Evolutionary conservation across 2,329 filamentous ascomycete genomes (phyloP), one percentile per base, ranked within the genome.

Genomic region (Aspergillus tanneri): DNA sequence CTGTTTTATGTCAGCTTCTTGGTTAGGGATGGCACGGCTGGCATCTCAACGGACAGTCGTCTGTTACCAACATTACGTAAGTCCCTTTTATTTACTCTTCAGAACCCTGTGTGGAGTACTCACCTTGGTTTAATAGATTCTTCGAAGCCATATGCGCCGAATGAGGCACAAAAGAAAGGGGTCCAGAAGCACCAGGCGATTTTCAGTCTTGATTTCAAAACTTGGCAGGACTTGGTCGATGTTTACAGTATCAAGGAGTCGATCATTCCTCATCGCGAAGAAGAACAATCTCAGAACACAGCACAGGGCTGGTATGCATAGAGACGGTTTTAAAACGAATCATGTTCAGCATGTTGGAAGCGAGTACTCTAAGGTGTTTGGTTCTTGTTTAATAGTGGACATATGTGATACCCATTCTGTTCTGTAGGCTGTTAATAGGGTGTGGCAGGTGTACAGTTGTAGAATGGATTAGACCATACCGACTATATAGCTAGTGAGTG

Each of bases 1-100:
- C 77, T 99, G 60, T 99, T 99, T 69, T 97, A 97, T 66, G 82
- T 96, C 58, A 95, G 89, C 65, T 99, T 99, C 64, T 73, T 99
- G 52, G 90, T 97, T 50, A 84, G 88, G 49, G 93, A 99, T 70
- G 90, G 90, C 9, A 83, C 81, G 50, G 81, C 90, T 5, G 83
- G 82, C 25, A 78, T 99, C n/a, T 77, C 81, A 3, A 80, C 83
- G 47, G 91, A 96, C 62, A 78, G 83, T 10, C 73, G 86, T 51
- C 84, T 81, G 1, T 72, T 96, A 34, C 91, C 91, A n/a, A 83
- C 89, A 18, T 70, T 97, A 40, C 77, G 90, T 95, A 77, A 76
- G 87, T 79, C 11, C 11, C 36, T 7, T 23, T 23, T 30, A 12
- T 35, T 34, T 22, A 11, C 36, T 14, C 30, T 46, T 4, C 18